Evolutionary conservation across 768 basidiomycete species (phyloP), one percentile per base, ranked within the genome.

Genomic region (Lentinula boryana): DNA sequence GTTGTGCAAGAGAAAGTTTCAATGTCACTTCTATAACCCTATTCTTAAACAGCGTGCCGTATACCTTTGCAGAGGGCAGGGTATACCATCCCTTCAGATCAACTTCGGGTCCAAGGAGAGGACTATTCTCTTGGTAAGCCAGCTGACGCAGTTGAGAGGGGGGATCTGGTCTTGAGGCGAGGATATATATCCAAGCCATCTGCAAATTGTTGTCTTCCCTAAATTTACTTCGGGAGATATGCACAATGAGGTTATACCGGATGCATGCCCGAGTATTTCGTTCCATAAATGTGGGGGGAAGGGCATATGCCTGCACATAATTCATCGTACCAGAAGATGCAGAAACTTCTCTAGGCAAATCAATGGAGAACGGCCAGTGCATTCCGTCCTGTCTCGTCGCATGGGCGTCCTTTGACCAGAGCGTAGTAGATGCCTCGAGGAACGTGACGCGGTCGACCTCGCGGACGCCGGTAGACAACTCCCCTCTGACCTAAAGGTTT

Each of bases 11-110:
- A 32, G 68, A 76, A 32, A 80, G 64, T 75, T 80, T 44, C 3
- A 61, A 15, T 21, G 65, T 67, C 13, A 74, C 65, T 55, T 71
- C 67, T 4, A 73, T 66, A n/a, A 63, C 33, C 18, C 71, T 72
- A 35, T 65, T 53, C 32, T 65, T 69, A 53, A 74, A 71, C 8
- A 75, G 50, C 43, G 54, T 72, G 1, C 74, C 76, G 46, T 63
- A 60, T 15, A 76, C 56, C 38, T 62, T 65, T 16, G 70, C 53
- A 35, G 68, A 61, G 16, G 68, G 64, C 1, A 68, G 53, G n/a
- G 68, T 65, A 44, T 72, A 63, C 78, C 78, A 80, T 23, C 78
- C 77, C 40, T 74, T 72, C 36, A 76, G 72, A 66, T 79, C 78
- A 21, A 66, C 64, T 7, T 70, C 67, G 13, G 76, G 79, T 15